A percentile compares a stretch with the other conserved stretches of the same genome.
Evolutionary conservation across 306 rosid genomes (phyloP).

Genomic region (Cicer arietinum): DNA sequence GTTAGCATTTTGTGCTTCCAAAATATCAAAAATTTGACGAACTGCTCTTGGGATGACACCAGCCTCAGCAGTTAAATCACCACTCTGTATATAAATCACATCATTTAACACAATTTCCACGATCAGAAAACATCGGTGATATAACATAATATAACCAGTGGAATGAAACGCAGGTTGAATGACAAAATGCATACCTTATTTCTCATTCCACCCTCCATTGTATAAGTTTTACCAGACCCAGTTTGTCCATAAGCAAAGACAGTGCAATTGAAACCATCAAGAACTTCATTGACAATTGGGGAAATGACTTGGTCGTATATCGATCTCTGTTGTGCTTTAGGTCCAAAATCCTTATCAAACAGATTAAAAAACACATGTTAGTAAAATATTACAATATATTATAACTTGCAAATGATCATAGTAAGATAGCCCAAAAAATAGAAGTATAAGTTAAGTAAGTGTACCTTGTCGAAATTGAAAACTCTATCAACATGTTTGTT

Average conservation of each 20-base stretch:
- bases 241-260: slow-evolving; percentile 98
- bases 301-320: slow-evolving; percentile 94
- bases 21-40: slow-evolving; percentile 87
- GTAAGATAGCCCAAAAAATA: slow-evolving; percentile 5
- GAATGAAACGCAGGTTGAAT: background rate
- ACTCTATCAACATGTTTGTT: slow-evolving; percentile 84
- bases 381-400: background rate
- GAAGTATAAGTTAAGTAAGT: too few species aligned
- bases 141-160: background rate
- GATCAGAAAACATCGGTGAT: slow-evolving; percentile 7
- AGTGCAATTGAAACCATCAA: slow-evolving; percentile 96
- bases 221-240: slow-evolving; percentile 96
- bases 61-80: slow-evolving; percentile 85
- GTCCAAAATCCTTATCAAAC: slow-evolving; percentile 81
- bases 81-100: slow-evolving; percentile 55
- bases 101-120: background rate
- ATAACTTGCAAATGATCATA: slow-evolving; percentile 3
- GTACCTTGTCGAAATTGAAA: slow-evolving; percentile 92
- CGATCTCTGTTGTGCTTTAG: slow-evolving; percentile 86
- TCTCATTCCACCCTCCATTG: slow-evolving; percentile 98
- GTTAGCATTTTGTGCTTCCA: slow-evolving; percentile 86
- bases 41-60: slow-evolving; percentile 98
- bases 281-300: slow-evolving; percentile 95
- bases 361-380: slow-evolving; percentile 9
- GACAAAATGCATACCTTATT: slow-evolving; percentile 64